These are phyloP conservation scores for Phytopythium ostracodes DNA, from an alignment of 352 stramenopile genomes.

Conservation along the genomic window DNA sequence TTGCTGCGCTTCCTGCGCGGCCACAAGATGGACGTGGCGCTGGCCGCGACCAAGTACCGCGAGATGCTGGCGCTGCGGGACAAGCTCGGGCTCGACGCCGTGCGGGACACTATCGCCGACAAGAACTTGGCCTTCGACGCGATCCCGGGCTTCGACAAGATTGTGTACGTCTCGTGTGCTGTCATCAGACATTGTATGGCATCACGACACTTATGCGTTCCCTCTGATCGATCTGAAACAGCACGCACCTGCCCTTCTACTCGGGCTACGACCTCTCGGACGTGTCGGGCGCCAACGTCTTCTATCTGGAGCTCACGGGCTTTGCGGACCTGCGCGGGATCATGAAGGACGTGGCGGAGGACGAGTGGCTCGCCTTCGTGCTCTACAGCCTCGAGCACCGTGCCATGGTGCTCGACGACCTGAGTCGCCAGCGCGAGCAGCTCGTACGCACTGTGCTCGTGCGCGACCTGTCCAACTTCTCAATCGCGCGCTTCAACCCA, in stretches of 20 bases:
- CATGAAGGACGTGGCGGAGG: constrained; percentile 53
- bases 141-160: constrained; percentile 53
- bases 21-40: constrained; percentile 67
- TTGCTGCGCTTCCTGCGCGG: constrained; percentile 68
- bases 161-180: constrained; percentile 37
- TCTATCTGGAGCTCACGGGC: constrained; percentile 72
- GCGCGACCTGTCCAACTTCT: constrained; percentile 64
- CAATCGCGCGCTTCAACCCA: constrained; percentile 51
- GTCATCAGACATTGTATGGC: no score
- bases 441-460: constrained; percentile 62
- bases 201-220: no score
- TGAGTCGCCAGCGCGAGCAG: constrained; percentile 49
- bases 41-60: constrained; percentile 55
- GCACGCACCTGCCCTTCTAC: constrained; percentile 50
- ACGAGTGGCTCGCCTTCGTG: constrained; percentile 67
- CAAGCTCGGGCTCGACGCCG: constrained; percentile 52
- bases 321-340: constrained; percentile 58
- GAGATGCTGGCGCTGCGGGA: constrained; percentile 62
- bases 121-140: constrained; percentile 34
- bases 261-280: constrained; percentile 59
- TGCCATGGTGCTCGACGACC: constrained; percentile 56
- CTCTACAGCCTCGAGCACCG: constrained; percentile 76
- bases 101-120: constrained; percentile 48
- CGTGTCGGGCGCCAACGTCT: constrained; percentile 31
- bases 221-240: not conserved